Conservation (phyloP, 2,329 filamentous ascomycete genomes). For the Huntiella abstrusa region DNA sequence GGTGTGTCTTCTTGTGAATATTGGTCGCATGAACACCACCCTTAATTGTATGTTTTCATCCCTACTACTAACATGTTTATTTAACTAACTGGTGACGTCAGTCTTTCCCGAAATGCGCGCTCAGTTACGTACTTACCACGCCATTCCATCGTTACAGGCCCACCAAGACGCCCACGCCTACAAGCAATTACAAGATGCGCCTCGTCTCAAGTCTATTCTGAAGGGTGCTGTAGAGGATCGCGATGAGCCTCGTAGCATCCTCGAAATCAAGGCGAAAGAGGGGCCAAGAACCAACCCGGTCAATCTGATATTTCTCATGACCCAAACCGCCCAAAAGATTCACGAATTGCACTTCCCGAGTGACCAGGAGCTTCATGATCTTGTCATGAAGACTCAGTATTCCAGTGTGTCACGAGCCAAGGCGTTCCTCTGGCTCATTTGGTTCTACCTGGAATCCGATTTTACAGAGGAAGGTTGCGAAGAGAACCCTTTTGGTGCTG, state of each 20-base stretch:
- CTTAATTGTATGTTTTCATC: constrained; percentile 56
- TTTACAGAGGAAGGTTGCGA: constrained; percentile 75
- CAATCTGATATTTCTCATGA: constrained; percentile 89
- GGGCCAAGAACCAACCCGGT: constrained; percentile 81
- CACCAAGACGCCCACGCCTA: constrained; percentile 90
- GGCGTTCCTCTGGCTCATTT: constrained; percentile 95
- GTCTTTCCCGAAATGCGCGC: constrained; percentile 99
- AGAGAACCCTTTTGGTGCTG: constrained; percentile 73
- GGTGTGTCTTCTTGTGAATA: constrained; percentile 93
- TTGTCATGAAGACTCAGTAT: constrained; percentile 77
- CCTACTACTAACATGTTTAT: background rate
- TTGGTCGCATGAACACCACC: constrained; percentile 97
- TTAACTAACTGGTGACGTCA: constrained; percentile 19
- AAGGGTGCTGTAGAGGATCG: constrained; percentile 91
- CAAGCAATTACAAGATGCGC: constrained; percentile 94
- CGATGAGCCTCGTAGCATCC: constrained; percentile 62
- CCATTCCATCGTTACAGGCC: constrained; percentile 88
- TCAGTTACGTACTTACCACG: constrained; percentile 91
- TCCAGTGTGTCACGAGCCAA: constrained; percentile 66
- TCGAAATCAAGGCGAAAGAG: constrained; percentile 52
- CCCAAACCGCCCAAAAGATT: constrained; percentile 73
- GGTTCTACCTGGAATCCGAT: constrained; percentile 96
- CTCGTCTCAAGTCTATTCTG: constrained; percentile 85
- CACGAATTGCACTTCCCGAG: constrained; percentile 82
- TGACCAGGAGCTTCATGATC: constrained; percentile 79